These are phyloP conservation scores for Peronospora tabacina DNA, from an alignment of 352 stramenopile species.

Conservation along the genomic window DNA sequence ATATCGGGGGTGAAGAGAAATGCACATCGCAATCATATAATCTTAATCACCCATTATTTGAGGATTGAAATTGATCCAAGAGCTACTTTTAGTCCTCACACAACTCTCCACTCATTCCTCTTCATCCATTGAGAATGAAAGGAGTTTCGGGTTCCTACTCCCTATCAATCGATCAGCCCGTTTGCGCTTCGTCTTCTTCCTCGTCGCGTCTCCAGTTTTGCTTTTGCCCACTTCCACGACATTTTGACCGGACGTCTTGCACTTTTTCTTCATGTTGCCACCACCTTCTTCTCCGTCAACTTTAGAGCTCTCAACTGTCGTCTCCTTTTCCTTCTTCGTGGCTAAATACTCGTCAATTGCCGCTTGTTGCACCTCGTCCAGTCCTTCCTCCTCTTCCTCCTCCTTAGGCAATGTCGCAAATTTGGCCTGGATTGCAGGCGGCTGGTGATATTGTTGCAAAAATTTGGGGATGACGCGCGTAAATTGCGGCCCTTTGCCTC, in stretches of 20 bases:
- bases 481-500: slow-evolving; percentile 49
- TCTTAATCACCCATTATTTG: too few relatives aligned
- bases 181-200: slow-evolving; percentile 67
- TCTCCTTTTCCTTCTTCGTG: slow-evolving; percentile 38
- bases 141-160: slow-evolving; percentile 73
- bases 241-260: slow-evolving; percentile 29
- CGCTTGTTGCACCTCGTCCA: slow-evolving; percentile 77
- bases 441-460: slow-evolving; percentile 64
- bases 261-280: slow-evolving; percentile 15
- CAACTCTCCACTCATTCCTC: slow-evolving; percentile 47
- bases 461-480: slow-evolving; percentile 82
- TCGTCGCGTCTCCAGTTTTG: slow-evolving; percentile 10
- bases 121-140: slow-evolving; percentile 81
- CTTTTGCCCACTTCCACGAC: slow-evolving; percentile 35
- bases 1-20: too few relatives aligned
- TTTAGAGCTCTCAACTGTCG: slow-evolving; percentile 1
- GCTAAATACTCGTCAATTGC: slow-evolving; percentile 67
- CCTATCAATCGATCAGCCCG: slow-evolving; percentile 25
- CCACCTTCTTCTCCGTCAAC: slow-evolving; percentile 7
- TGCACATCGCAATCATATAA: too few relatives aligned
- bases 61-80: too few relatives aligned
- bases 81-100: neutral
- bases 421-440: slow-evolving; percentile 59
- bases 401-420: slow-evolving; percentile 42
- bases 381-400: slow-evolving; percentile 51